These are phyloP conservation scores for Trifolium pratense DNA, from an alignment of 306 rosid genomes.

Conservation along the genomic window DNA sequence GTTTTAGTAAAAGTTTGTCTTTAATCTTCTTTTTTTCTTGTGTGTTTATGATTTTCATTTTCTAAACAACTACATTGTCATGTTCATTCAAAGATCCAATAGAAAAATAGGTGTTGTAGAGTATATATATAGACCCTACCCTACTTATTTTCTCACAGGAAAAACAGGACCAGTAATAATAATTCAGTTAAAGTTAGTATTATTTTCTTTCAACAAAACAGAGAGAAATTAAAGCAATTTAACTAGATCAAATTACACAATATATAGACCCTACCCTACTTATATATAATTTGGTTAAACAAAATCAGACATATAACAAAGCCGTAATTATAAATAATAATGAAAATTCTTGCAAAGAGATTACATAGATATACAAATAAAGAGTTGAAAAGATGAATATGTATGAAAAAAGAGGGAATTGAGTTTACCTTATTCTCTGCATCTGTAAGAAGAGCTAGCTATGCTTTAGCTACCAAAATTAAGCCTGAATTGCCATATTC, in stretches of 20 bases:
- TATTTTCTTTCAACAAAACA: constrained; percentile 28
- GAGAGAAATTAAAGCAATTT: constrained; percentile 28
- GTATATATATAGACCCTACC: constrained; percentile 2
- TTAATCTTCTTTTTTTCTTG: background rate
- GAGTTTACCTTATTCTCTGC: constrained; percentile 8
- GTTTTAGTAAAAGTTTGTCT: background rate
- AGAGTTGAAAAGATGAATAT: background rate
- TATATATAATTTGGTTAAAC: too few relatives aligned
- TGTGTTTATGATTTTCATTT: background rate
- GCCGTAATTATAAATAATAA: background rate
- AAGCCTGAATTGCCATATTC: constrained; percentile 73
- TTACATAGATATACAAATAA: background rate
- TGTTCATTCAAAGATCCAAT: constrained; percentile 37
- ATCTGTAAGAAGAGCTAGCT: constrained; percentile 25
- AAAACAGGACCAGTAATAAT: constrained; percentile 42
- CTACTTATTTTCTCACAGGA: constrained; percentile 28
- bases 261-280: too few relatives aligned
- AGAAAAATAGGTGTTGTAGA: background rate
- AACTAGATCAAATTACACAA: constrained; percentile 25
- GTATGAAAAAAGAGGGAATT: constrained; percentile 5
- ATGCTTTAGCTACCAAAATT: background rate
- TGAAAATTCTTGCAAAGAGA: background rate
- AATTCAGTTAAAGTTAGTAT: constrained; percentile 12
- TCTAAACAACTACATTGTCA: constrained; percentile 42
- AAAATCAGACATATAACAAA: constrained; percentile 12